Percentiles rank a stretch among this genome's conserved stretches.
phyloP scores from a whole-genome alignment of 208 protist genomes.

The Entamoeba moshkovskii region DNA sequence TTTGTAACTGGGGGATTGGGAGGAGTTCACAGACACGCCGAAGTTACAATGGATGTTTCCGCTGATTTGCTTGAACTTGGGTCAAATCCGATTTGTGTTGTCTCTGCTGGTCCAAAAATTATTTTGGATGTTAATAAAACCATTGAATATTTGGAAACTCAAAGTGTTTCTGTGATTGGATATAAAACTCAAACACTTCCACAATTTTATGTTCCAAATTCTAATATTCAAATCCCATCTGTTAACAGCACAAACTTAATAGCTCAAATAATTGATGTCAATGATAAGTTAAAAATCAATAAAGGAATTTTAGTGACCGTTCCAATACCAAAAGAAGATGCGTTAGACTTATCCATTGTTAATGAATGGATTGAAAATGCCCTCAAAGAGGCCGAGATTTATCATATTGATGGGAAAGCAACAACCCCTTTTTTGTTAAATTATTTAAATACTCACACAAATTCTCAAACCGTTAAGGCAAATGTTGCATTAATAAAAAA shows the following conservation, averaged over 20 bases:
- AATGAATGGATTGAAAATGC: slow-evolving; percentile 27
- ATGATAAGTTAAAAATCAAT: background rate
- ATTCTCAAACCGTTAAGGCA: slow-evolving; percentile 4
- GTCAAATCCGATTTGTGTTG: slow-evolving; percentile 49
- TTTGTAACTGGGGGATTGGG: slow-evolving; percentile 72
- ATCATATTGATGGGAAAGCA: slow-evolving; percentile 47
- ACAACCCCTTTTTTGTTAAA: slow-evolving; percentile 59
- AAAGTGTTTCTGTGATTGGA: slow-evolving; percentile 34
- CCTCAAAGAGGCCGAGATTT: slow-evolving; percentile 16
- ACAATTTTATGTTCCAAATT: slow-evolving; percentile 32
- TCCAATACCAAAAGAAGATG: slow-evolving; percentile 28
- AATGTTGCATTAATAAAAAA: slow-evolving; percentile 54
- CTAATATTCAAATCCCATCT: background rate
- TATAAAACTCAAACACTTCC: slow-evolving; percentile 32
- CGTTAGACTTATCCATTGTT: slow-evolving; percentile 8
- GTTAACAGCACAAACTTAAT: background rate
- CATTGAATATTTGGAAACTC: slow-evolving; percentile 38
- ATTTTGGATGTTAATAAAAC: slow-evolving; percentile 55
- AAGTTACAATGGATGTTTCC: slow-evolving; percentile 55
- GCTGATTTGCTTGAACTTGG: slow-evolving; percentile 65
- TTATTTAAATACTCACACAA: slow-evolving; percentile 50
- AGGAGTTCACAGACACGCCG: slow-evolving; percentile 57
- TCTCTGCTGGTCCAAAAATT: slow-evolving; percentile 64
- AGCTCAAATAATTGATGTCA: background rate
- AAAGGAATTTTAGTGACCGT: slow-evolving; percentile 31